Conservation (phyloP, 208 protist species). For the Vickermania ingenoplastis region DNA sequence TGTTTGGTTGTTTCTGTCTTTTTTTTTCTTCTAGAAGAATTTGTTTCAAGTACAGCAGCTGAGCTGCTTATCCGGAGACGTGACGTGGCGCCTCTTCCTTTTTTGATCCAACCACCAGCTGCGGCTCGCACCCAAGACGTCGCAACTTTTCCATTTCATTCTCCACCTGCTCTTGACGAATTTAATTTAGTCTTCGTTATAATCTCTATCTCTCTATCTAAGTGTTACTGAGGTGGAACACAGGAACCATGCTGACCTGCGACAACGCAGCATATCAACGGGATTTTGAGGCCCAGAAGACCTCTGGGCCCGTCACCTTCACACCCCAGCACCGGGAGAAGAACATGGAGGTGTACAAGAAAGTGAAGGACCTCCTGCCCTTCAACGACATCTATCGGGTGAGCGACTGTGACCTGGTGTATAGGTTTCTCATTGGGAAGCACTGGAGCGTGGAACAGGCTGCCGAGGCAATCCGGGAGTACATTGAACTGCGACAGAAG, state of each 20-base stretch:
- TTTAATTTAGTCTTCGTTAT: no score
- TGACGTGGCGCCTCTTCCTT: no score
- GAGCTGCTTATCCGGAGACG: no score
- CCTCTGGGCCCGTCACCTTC: constrained; percentile 33
- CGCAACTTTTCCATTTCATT: no score
- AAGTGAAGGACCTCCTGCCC: constrained; percentile 40
- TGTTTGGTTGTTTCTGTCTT: no score
- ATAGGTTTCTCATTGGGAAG: constrained; percentile 68
- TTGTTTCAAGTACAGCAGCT: no score
- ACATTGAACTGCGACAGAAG: constrained; percentile 32
- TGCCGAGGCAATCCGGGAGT: constrained; percentile 28
- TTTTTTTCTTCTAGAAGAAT: no score
- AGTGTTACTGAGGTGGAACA: no score
- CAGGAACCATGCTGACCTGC: constrained; percentile 13
- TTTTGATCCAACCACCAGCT: no score
- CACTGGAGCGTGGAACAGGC: constrained; percentile 37
- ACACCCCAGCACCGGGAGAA: constrained; percentile 39
- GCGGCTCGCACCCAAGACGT: no score
- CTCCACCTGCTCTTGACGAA: no score
- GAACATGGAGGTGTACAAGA: constrained; percentile 35
- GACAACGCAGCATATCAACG: constrained; percentile 30
- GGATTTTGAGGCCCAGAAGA: constrained; percentile 21
- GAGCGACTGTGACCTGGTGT: constrained; percentile 75
- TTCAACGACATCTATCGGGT: constrained; percentile 55
- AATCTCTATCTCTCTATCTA: no score